Base-by-base conservation (phyloP, 2,329 filamentous ascomycete species). In the Aspergillus awamori region DNA sequence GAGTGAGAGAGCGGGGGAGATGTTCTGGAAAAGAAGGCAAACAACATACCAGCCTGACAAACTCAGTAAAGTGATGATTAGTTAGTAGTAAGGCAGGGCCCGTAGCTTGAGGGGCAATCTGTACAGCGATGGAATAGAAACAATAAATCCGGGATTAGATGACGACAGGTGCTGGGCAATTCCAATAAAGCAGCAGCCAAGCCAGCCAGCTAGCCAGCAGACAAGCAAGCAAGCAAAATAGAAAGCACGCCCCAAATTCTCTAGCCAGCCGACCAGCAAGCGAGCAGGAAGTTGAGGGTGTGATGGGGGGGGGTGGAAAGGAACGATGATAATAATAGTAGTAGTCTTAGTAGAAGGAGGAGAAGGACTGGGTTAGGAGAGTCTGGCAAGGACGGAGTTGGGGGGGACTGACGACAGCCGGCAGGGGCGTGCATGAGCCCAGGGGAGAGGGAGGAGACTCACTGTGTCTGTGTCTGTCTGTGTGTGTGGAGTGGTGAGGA, bases 371-470 rank as follows among this genome's bases (percentile, higher is more conserved):
- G 33, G 33, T 36, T 36, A 36, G 33, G 33, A 36, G 33, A 36
- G 41, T 10, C 39, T 20, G 45, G 45, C 24, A 28, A 22, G 11
- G 47, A 33, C 24, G 47, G 24, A 28, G 26, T 33, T 33, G n/a
- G 8, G 53, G n/a, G 39, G 53, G 24, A 56, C 53, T 56, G 53
- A 56, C 53, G 53, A 47, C 53, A 56, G 39, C 39, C 28, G 53
- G 53, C 53, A 56, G 39, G 53, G 53, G 41, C 33, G n/a, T 47
- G 47, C 47, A 51, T 51, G 47, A n/a, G 47, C 47, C 41, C 47
- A 30, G n/a, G 26, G 26, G 47, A 30, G 13, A 22, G 22, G n/a
- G 47, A n/a, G 28, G 15, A 30, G 15, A 30, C 28, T 30, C 33
- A 36, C 11, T 36, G 11, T 11, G 28, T 30, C 28, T 30, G 28